phyloP scores from a whole-genome alignment of 2,329 filamentous ascomycete species.

The Colletotrichum tanaceti region DNA sequence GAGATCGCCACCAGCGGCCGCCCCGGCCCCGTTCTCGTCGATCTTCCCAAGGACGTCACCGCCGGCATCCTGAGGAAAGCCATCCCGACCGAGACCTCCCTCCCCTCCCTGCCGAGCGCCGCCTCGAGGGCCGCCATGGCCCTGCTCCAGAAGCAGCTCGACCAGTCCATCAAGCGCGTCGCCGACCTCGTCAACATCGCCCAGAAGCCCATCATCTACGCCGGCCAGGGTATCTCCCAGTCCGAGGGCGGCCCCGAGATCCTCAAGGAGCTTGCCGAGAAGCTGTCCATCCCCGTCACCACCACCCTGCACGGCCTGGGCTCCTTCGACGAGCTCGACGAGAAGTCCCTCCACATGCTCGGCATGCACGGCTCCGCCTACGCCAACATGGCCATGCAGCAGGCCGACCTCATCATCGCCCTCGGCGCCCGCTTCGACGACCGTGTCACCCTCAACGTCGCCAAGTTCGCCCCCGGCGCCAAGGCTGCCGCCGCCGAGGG shows the following conservation, averaged over 20 bases:
- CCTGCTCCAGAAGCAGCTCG: conserved; percentile 76
- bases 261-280: conserved; percentile 88
- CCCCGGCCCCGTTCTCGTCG: conserved; percentile 93
- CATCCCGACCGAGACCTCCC: conserved; percentile 79
- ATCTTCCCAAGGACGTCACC: conserved; percentile 96
- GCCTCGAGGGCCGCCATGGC: conserved; percentile 85
- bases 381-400: conserved; percentile 98
- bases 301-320: conserved; percentile 95
- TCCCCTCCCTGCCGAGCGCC: conserved; percentile 86
- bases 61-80: conserved; percentile 84
- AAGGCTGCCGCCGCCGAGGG: conserved; percentile 85
- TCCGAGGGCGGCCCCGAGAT: conserved; percentile 82
- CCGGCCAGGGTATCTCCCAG: conserved; percentile 88
- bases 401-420: conserved; percentile 94
- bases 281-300: conserved; percentile 91
- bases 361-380: conserved; percentile 98
- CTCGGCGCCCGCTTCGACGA: conserved; percentile 96
- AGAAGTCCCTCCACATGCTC: conserved; percentile 97
- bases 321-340: conserved; percentile 90
- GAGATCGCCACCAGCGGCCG: conserved; percentile 96
- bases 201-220: conserved; percentile 95
- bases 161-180: conserved; percentile 79
- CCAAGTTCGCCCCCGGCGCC: conserved; percentile 90
- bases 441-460: conserved; percentile 84
- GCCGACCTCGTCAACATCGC: conserved; percentile 86